Conservation (phyloP, 2,329 filamentous ascomycete species). For the Uncinocarpus reesii region DNA sequence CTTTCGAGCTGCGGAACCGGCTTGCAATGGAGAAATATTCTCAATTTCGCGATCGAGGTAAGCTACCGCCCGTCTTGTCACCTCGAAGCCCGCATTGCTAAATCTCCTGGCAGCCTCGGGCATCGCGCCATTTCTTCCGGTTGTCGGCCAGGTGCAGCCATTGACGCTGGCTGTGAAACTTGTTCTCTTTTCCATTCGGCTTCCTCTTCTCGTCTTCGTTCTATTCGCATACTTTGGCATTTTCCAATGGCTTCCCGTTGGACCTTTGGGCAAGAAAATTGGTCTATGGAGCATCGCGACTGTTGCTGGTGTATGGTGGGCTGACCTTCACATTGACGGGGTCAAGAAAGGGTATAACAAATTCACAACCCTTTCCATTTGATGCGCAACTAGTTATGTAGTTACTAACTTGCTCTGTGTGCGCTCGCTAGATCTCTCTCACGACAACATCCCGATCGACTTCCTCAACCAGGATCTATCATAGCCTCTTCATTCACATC, state of each 20-base stretch:
- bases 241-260: slow-evolving; percentile 70
- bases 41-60: slow-evolving; percentile 82
- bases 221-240: slow-evolving; percentile 64
- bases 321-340: slow-evolving; percentile 94
- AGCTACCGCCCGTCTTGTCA: slow-evolving; percentile 2
- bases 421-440: slow-evolving; percentile 49
- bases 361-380: too few relatives aligned
- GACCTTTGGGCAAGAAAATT: slow-evolving; percentile 62
- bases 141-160: slow-evolving; percentile 54
- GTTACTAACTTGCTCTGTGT: background rate
- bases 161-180: slow-evolving; percentile 55
- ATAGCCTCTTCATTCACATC: slow-evolving; percentile 88
- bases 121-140: slow-evolving; percentile 88
- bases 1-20: background rate
- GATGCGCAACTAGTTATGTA: too few relatives aligned
- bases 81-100: slow-evolving; percentile 8
- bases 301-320: slow-evolving; percentile 93
- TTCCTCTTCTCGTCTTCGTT: slow-evolving; percentile 64
- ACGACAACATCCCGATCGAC: slow-evolving; percentile 58
- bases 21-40: slow-evolving; percentile 80
- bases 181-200: slow-evolving; percentile 67
- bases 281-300: slow-evolving; percentile 79
- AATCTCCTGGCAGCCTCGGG: slow-evolving; percentile 61
- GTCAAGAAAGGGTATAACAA: slow-evolving; percentile 67
- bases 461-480: slow-evolving; percentile 68